Conservation (phyloP, 371 early-diverging fungal species). For the Rhizopus stolonifer region DNA sequence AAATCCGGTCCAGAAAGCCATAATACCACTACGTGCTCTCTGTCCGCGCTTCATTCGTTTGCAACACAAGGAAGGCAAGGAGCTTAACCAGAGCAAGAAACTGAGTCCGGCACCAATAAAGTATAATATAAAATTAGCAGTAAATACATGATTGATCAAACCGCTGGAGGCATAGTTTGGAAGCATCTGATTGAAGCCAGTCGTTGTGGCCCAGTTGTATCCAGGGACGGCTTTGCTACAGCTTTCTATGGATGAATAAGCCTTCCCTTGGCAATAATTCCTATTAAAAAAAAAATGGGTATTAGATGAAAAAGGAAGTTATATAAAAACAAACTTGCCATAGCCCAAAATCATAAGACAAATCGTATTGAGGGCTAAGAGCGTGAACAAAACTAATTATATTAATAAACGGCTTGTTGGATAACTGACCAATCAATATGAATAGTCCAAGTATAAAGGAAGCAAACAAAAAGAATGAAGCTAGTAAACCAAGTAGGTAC, state of each 20-base stretch:
- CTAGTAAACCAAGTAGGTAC: not conserved
- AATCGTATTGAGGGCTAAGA: conserved; percentile 12
- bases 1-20: conserved; percentile 17
- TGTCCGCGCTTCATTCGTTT: conserved; percentile 7
- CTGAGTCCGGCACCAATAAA: conserved; percentile 29
- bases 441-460: conserved; percentile 34
- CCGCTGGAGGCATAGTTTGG: conserved; percentile 13
- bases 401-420: conserved; percentile 30
- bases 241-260: conserved; percentile 1
- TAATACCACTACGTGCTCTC: conserved; percentile 2
- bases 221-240: conserved; percentile 19
- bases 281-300: not conserved
- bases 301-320: not conserved
- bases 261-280: conserved; percentile 21
- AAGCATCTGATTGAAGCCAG: conserved; percentile 23
- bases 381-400: conserved; percentile 25
- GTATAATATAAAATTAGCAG: conserved; percentile 31
- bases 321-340: conserved; percentile 22
- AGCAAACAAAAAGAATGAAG: conserved; percentile 11
- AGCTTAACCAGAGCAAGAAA: conserved; percentile 31
- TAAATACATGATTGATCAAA: conserved; percentile 15
- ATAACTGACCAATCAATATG: conserved; percentile 36
- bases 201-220: conserved; percentile 34
- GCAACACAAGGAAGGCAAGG: conserved; percentile 19
- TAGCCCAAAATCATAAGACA: conserved; percentile 23